phyloP scores from a whole-genome alignment of 352 stramenopile genomes.

The Phytophthora europaea region DNA sequence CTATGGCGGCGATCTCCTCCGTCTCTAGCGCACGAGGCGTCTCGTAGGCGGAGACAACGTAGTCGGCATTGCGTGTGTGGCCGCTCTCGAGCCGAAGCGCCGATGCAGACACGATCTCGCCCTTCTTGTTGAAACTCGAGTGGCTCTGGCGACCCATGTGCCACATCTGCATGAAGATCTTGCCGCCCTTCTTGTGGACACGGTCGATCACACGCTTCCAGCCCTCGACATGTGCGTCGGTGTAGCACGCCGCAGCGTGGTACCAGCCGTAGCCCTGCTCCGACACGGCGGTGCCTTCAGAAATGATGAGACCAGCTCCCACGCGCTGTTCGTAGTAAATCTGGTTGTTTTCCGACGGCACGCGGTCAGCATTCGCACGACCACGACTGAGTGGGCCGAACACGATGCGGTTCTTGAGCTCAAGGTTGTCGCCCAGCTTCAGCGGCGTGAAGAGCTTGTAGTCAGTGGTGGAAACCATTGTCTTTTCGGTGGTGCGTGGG shows the following conservation, averaged over 20 bases:
- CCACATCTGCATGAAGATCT: slow-evolving; percentile 89
- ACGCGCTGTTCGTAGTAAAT: slow-evolving; percentile 75
- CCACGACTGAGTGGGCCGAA: slow-evolving; percentile 63
- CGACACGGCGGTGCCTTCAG: slow-evolving; percentile 59
- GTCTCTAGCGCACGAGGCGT: slow-evolving; percentile 64
- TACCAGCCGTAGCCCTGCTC: slow-evolving; percentile 51
- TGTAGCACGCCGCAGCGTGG: slow-evolving; percentile 49
- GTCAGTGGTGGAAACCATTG: slow-evolving; percentile 24
- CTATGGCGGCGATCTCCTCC: slow-evolving; percentile 71
- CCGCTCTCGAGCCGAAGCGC: slow-evolving; percentile 26
- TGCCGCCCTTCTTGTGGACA: slow-evolving; percentile 82
- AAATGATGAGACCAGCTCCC: slow-evolving; percentile 69
- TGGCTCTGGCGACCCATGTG: slow-evolving; percentile 78
- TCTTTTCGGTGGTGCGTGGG: not conserved
- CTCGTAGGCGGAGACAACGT: slow-evolving; percentile 35
- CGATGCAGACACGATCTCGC: slow-evolving; percentile 62
- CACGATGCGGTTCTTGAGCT: slow-evolving; percentile 67
- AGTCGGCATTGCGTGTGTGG: slow-evolving; percentile 38
- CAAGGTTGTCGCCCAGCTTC: slow-evolving; percentile 41
- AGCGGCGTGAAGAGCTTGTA: slow-evolving; percentile 57
- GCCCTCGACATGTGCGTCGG: slow-evolving; percentile 43
- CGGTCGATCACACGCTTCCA: slow-evolving; percentile 70
- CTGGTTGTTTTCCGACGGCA: slow-evolving; percentile 59
- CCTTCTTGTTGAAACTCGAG: slow-evolving; percentile 53
- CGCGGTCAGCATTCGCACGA: slow-evolving; percentile 34